These are phyloP conservation scores for Vaccinium corymbosum DNA, from an alignment of 148 eudicot species.

Conservation along the genomic window DNA sequence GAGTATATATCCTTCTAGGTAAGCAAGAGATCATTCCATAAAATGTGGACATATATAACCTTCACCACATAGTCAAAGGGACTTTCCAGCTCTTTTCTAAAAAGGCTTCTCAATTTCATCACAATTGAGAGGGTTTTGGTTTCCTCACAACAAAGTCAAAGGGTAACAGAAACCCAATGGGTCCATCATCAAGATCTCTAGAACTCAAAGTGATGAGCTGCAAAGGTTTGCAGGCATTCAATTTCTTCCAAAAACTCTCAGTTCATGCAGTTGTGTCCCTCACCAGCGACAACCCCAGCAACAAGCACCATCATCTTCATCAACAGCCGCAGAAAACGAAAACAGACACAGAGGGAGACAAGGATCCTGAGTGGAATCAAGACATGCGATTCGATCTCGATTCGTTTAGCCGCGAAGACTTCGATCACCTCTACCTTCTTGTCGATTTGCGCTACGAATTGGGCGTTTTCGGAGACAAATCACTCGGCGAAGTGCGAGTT, in stretches of 20 bases:
- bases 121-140: neutral
- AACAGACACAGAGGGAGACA: constrained; percentile 33
- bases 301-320: neutral
- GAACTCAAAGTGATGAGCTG: constrained; percentile 37
- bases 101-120: neutral
- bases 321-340: constrained; percentile 45
- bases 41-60: neutral
- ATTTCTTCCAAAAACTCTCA: constrained; percentile 50
- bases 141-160: neutral
- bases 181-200: constrained; percentile 12
- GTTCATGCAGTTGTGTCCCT: constrained; percentile 33
- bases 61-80: neutral
- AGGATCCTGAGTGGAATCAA: constrained; percentile 46
- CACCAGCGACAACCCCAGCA: constrained; percentile 21
- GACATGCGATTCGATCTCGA: constrained; percentile 29
- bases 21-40: neutral
- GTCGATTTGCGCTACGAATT: constrained; percentile 33
- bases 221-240: constrained; percentile 41
- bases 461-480: constrained; percentile 30
- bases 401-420: neutral
- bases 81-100: neutral
- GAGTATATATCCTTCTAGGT: neutral
- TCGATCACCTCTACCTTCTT: constrained; percentile 13
- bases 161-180: neutral
- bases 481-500: constrained; percentile 42